Evolutionary conservation across 164 flowering plant species (phyloP).

Genomic region (Vitis rotundifolia): DNA sequence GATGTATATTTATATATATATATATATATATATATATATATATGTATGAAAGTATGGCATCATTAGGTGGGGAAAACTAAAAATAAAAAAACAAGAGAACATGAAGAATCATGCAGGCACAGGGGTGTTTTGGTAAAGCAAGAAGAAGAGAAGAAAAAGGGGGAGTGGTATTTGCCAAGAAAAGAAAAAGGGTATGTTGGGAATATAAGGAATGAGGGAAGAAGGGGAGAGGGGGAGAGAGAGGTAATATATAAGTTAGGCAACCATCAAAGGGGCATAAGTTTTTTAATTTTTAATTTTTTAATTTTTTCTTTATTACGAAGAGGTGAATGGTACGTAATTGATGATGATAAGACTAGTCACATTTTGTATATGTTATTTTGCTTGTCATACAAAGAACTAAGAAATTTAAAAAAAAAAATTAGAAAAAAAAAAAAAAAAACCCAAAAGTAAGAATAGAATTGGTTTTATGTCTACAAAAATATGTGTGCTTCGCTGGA

Average conservation of each 20-base stretch:
- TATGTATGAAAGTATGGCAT: neutral
- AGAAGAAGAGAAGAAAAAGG: neutral
- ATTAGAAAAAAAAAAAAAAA: too few relatives aligned
- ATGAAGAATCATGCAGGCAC: neutral
- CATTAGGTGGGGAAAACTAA: conserved; percentile 12
- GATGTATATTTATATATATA: neutral
- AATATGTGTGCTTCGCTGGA: too few relatives aligned
- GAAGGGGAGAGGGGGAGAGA: conserved; percentile 3
- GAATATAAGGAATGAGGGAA: neutral
- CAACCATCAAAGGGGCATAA: too few relatives aligned
- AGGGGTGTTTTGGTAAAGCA: conserved; percentile 6
- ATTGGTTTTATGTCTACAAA: too few relatives aligned
- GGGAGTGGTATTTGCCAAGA: too few relatives aligned
- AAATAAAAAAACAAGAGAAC: neutral
- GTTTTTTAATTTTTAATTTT: too few relatives aligned
- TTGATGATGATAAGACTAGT: conserved; percentile 18
- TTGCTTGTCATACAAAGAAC: conserved; percentile 22
- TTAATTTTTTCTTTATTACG: neutral
- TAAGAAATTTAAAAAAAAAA: neutral
- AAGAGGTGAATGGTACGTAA: conserved; percentile 24
- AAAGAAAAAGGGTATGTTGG: conserved; percentile 1
- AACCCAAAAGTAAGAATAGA: too few relatives aligned
- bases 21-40: neutral
- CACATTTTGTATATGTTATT: neutral
- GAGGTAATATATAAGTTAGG: neutral